A percentile compares a stretch with the other conserved stretches of the same genome.
phyloP scores from a whole-genome alignment of 768 basidiomycete species.

The Cystobasidium tubakii region DNA sequence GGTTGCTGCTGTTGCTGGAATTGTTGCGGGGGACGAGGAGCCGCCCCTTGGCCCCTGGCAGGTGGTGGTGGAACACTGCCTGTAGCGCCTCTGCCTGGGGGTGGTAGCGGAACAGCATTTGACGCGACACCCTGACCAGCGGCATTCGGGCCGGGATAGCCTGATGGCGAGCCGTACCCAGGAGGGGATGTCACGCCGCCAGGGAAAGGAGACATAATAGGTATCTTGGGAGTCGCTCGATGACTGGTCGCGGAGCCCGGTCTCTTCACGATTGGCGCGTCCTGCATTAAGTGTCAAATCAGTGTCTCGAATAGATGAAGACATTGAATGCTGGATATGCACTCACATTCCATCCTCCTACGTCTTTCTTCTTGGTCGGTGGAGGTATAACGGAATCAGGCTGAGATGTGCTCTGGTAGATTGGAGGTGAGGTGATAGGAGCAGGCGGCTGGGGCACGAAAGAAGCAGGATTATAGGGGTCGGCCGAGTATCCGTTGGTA shows the following conservation, averaged over 20 bases:
- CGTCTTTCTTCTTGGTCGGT: constrained; percentile 55
- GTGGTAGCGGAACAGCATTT: constrained; percentile 28
- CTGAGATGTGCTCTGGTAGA: constrained; percentile 44
- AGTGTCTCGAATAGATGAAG: too few relatives aligned
- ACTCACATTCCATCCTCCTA: constrained; percentile 87
- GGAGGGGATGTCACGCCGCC: constrained; percentile 51
- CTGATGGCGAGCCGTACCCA: background rate
- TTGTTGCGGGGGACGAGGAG: constrained; percentile 20
- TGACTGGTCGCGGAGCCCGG: constrained; percentile 33
- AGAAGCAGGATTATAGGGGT: constrained; percentile 17
- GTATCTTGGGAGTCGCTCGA: constrained; percentile 53
- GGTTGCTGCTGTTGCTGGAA: constrained; percentile 7
- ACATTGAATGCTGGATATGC: constrained; percentile 52
- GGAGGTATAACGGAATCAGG: constrained; percentile 58
- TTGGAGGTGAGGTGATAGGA: background rate
- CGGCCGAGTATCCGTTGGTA: constrained; percentile 23
- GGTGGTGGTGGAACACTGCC: constrained; percentile 38
- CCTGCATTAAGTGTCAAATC: too few relatives aligned
- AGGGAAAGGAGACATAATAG: constrained; percentile 67
- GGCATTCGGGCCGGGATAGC: constrained; percentile 20
- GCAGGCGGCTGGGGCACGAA: constrained; percentile 35
- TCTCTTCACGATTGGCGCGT: constrained; percentile 14
- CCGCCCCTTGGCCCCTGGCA: background rate
- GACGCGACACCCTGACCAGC: background rate
- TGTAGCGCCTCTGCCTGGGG: constrained; percentile 32